phyloP scores from a whole-genome alignment of 352 stramenopile genomes.

The Globisporangium camurandrum region DNA sequence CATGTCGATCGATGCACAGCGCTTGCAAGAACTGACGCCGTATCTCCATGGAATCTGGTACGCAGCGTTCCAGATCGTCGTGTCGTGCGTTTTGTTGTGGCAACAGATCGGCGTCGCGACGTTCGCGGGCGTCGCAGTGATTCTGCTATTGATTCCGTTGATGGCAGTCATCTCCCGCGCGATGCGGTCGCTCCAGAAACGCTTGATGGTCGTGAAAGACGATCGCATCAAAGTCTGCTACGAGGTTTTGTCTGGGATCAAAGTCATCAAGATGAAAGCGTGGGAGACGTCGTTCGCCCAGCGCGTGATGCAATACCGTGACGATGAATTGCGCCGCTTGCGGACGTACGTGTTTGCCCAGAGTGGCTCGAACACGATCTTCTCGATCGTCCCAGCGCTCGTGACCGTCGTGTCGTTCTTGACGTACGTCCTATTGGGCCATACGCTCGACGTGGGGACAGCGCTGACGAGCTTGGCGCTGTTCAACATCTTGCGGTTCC shows the following conservation, averaged over 20 bases:
- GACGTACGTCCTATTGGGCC: constrained; percentile 44
- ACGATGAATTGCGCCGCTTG: constrained; percentile 78
- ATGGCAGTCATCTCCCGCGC: constrained; percentile 83
- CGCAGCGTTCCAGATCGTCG: constrained; percentile 71
- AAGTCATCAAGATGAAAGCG: constrained; percentile 96
- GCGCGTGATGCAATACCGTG: constrained; percentile 50
- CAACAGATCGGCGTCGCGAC: constrained; percentile 78
- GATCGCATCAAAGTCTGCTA: constrained; percentile 92
- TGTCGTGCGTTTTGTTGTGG: constrained; percentile 68
- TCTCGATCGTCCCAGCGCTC: constrained; percentile 40
- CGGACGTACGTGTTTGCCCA: constrained; percentile 37
- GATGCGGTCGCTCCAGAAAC: constrained; percentile 84
- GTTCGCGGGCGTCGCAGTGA: constrained; percentile 89
- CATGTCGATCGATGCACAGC: constrained; percentile 95
- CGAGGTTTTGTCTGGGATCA: constrained; percentile 92
- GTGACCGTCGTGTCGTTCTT: constrained; percentile 43
- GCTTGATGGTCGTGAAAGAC: constrained; percentile 91
- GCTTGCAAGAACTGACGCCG: constrained; percentile 92
- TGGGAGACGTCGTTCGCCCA: constrained; percentile 88
- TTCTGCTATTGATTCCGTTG: constrained; percentile 90
- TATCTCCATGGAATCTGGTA: constrained; percentile 92
- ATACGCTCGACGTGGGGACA: constrained; percentile 47
- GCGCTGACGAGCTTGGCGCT: constrained; percentile 48
- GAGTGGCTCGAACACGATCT: constrained; percentile 42
- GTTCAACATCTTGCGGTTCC: constrained; percentile 92